These are phyloP conservation scores for Pezicula neosporulosa DNA, from an alignment of 2,329 filamentous ascomycete species.

Conservation along the genomic window DNA sequence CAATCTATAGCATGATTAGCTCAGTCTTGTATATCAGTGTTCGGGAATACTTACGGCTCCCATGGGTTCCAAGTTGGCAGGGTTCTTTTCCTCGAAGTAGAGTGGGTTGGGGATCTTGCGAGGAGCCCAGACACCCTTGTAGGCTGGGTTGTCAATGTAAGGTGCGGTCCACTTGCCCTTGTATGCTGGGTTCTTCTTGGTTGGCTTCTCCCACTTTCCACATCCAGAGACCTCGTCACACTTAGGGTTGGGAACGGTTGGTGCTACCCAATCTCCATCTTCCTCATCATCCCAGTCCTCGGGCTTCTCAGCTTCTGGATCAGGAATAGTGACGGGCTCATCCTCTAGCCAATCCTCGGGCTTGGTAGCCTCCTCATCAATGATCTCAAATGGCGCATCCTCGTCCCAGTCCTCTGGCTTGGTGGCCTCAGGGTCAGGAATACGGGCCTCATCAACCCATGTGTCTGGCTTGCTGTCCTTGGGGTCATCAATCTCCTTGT, in stretches of 20 bases:
- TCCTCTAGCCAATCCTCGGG: constrained; percentile 96
- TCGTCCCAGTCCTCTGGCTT: constrained; percentile 99
- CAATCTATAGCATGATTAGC: constrained; percentile 57
- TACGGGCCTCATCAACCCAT: constrained; percentile 93
- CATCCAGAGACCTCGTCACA: constrained; percentile 91
- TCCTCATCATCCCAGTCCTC: constrained; percentile 99
- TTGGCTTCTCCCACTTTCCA: constrained; percentile 85
- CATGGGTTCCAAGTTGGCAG: constrained; percentile 96
- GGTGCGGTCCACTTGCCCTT: constrained; percentile 98
- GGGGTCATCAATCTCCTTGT: constrained; percentile 89
- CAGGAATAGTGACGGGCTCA: constrained; percentile 77
- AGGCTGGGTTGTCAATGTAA: constrained; percentile 92
- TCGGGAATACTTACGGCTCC: constrained; percentile 70
- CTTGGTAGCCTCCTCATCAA: constrained; percentile 86
- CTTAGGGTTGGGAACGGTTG: constrained; percentile 92
- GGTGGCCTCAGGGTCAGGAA: constrained; percentile 84
- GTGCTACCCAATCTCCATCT: constrained; percentile 94
- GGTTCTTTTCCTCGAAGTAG: constrained; percentile 96
- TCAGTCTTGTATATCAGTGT: constrained; percentile 9
- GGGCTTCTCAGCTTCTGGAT: constrained; percentile 95
- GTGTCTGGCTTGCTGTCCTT: constrained; percentile 91
- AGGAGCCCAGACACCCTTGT: constrained; percentile 95
- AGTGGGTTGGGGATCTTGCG: constrained; percentile 95
- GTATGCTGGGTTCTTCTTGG: constrained; percentile 92
- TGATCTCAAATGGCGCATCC: constrained; percentile 93